phyloP scores from a whole-genome alignment of 2,329 filamentous ascomycete species.

The Chaetoscypha palmicola region DNA sequence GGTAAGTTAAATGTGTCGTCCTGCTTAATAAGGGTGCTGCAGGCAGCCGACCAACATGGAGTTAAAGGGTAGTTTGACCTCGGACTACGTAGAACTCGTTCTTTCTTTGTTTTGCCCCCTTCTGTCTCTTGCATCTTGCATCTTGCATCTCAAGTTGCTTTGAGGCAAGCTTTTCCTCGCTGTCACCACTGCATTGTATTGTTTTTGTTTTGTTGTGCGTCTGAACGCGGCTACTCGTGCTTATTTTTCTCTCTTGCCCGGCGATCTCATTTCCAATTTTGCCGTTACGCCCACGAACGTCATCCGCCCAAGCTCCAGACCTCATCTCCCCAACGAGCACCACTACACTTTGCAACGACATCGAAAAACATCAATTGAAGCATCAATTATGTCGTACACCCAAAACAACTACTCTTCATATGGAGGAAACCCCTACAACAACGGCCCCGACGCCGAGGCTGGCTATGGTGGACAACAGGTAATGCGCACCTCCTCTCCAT shows the following conservation, averaged over 20 bases:
- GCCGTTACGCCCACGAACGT: neutral
- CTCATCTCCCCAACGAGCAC: neutral
- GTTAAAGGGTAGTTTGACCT: neutral
- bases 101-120: no score
- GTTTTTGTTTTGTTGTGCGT: no score
- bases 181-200: no score
- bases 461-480: constrained; percentile 26
- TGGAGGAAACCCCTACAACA: constrained; percentile 53
- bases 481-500: constrained; percentile 8
- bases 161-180: no score
- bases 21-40: neutral
- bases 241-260: neutral
- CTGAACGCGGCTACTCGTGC: neutral
- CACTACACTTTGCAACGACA: neutral
- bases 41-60: neutral
- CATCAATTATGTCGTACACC: constrained; percentile 51
- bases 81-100: no score
- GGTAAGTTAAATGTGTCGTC: no score
- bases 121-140: no score
- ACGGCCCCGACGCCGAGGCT: constrained; percentile 38
- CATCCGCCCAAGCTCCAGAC: neutral
- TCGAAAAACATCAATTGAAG: constrained; percentile 19
- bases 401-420: constrained; percentile 47
- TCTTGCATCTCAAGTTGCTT: no score
- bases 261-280: neutral